Conservation (phyloP, 306 rosid genomes). For the Castanea sativa region DNA sequence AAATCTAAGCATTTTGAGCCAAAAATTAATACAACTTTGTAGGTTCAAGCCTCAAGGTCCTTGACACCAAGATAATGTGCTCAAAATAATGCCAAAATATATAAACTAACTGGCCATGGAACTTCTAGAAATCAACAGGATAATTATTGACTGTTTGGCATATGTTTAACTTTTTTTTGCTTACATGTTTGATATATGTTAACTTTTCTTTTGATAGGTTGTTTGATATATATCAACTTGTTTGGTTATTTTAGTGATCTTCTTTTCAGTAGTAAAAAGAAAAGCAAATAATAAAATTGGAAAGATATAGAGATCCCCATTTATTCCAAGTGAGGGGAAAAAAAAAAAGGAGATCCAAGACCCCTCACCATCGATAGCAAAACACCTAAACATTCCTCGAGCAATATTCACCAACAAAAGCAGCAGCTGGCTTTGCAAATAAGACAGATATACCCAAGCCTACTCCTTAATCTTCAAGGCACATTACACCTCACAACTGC, state of each 20-base stretch:
- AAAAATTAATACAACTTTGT: background rate
- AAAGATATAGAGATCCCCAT: conserved; percentile 10
- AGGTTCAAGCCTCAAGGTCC: background rate
- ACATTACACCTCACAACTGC: conserved; percentile 31
- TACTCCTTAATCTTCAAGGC: conserved; percentile 30
- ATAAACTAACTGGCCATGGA: background rate
- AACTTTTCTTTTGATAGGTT: too few species aligned
- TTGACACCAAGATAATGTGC: background rate
- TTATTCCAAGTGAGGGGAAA: conserved; percentile 8
- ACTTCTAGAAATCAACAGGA: background rate
- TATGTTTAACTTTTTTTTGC: too few species aligned
- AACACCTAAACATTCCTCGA: conserved; percentile 30
- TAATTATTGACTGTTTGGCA: background rate
- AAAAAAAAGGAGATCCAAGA: conserved; percentile 28
- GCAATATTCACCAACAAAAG: conserved; percentile 33
- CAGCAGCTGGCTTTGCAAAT: conserved; percentile 30
- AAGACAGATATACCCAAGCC: conserved; percentile 17
- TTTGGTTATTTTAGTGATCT: background rate
- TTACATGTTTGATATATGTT: too few species aligned
- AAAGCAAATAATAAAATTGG: background rate
- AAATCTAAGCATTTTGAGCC: background rate
- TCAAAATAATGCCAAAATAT: background rate
- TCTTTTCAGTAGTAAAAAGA: background rate
- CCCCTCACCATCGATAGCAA: conserved; percentile 44
- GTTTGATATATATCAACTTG: background rate